Evolutionary conservation across 306 rosid species (phyloP).

Genomic region (Quercus aquifolioides): DNA sequence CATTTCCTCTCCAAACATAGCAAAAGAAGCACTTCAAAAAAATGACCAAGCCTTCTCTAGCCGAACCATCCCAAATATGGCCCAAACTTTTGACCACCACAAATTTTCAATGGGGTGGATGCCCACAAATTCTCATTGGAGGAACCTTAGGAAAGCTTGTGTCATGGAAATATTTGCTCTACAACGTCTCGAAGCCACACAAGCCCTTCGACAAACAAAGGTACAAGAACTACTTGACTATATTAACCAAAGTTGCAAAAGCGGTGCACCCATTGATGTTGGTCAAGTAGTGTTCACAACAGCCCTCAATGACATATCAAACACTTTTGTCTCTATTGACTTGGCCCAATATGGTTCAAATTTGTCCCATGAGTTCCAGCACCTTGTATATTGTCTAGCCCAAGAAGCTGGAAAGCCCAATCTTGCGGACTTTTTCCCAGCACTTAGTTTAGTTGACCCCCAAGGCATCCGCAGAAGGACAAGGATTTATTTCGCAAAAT

Average conservation of each 20-base stretch:
- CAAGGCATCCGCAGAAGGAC: neutral
- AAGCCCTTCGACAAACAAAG: conserved; percentile 17
- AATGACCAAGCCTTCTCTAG: conserved; percentile 27
- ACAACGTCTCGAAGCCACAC: conserved; percentile 27
- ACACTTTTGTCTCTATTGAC: conserved; percentile 39
- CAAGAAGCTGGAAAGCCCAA: conserved; percentile 27
- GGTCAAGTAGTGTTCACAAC: conserved; percentile 8
- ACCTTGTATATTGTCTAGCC: neutral
- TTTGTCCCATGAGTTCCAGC: conserved; percentile 27
- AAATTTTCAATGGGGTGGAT: conserved; percentile 20
- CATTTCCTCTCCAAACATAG: conserved; percentile 20
- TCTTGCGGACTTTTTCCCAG: conserved; percentile 14
- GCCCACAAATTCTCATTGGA: neutral
- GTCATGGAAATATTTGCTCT: conserved; percentile 14
- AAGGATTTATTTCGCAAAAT: neutral
- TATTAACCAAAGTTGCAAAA: neutral
- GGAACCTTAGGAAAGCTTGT: neutral
- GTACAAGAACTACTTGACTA: conserved; percentile 14
- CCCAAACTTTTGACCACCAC: conserved; percentile 5
- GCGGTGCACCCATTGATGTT: conserved; percentile 23
- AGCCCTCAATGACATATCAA: conserved; percentile 26
- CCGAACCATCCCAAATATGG: conserved; percentile 24
- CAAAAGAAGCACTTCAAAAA: conserved; percentile 18
- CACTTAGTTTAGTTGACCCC: neutral
- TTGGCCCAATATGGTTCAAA: conserved; percentile 30